These are phyloP conservation scores for Colletotrichum gloeosporioides DNA, from an alignment of 2,329 filamentous ascomycete species.

Conservation along the genomic window DNA sequence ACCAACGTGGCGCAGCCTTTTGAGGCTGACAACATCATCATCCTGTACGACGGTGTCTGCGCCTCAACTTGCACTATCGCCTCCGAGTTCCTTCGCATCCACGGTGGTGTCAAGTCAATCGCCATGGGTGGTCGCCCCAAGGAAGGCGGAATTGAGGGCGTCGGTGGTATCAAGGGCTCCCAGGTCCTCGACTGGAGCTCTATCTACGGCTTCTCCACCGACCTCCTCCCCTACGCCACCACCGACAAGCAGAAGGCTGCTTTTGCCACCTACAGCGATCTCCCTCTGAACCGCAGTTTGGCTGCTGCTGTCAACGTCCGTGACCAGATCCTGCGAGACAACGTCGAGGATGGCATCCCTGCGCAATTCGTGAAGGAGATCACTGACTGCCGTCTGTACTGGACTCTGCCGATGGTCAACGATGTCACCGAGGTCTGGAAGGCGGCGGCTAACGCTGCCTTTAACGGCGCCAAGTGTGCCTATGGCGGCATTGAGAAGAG, in stretches of 20 bases:
- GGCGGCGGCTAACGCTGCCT: constrained; percentile 43
- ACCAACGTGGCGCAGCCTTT: constrained; percentile 58
- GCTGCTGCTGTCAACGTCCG: constrained; percentile 41
- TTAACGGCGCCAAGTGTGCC: constrained; percentile 45
- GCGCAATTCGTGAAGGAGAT: constrained; percentile 54
- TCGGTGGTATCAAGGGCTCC: constrained; percentile 59
- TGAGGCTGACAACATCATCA: constrained; percentile 60
- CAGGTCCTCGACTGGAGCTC: constrained; percentile 38
- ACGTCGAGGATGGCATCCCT: constrained; percentile 45
- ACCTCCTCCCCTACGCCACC: constrained; percentile 24
- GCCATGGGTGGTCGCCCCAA: constrained; percentile 56
- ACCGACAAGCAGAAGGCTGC: constrained; percentile 32
- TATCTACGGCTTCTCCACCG: constrained; percentile 31
- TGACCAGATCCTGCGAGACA: constrained; percentile 40
- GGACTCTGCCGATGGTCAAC: constrained; percentile 52
- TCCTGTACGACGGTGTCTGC: constrained; percentile 65
- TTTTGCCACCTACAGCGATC: constrained; percentile 33
- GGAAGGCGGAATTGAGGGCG: constrained; percentile 55
- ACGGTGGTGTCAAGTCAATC: constrained; percentile 59
- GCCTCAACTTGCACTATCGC: constrained; percentile 64
- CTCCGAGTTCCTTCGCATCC: constrained; percentile 56
- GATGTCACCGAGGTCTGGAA: constrained; percentile 54
- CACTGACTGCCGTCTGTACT: constrained; percentile 56
- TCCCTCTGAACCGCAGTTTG: constrained; percentile 37
- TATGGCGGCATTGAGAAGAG: constrained; percentile 34